Percentiles rank a stretch among this genome's conserved stretches.
phyloP scores from a whole-genome alignment of 495 filamentous ascomycete species.

The Tuber magnatum region DNA sequence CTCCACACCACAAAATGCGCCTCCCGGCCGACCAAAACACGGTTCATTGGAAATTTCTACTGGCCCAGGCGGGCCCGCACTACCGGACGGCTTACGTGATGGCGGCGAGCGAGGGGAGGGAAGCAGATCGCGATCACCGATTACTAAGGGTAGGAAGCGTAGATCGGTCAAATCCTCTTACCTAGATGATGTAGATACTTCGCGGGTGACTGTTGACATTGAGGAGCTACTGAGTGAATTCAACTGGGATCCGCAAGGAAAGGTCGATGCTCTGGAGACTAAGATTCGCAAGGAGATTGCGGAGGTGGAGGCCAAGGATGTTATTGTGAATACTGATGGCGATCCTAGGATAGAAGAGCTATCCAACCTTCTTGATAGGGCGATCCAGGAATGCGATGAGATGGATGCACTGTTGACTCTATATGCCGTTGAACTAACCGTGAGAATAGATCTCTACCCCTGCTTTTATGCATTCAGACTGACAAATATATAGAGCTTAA shows the following conservation, averaged over 20 bases:
- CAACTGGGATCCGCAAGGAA: slow-evolving; percentile 76
- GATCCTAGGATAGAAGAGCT: slow-evolving; percentile 80
- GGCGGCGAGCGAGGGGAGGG: slow-evolving; percentile 19
- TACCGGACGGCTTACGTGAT: slow-evolving; percentile 19
- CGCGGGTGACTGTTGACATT: slow-evolving; percentile 52
- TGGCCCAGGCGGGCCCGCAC: slow-evolving; percentile 10
- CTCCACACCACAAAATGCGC: slow-evolving; percentile 18
- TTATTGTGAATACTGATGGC: slow-evolving; percentile 80
- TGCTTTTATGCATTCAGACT: slow-evolving; percentile 36
- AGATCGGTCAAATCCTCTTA: slow-evolving; percentile 60
- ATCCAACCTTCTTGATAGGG: slow-evolving; percentile 73
- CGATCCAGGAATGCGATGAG: slow-evolving; percentile 90
- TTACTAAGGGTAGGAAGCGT: slow-evolving; percentile 52
- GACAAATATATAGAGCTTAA: slow-evolving; percentile 62
- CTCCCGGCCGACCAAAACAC: slow-evolving; percentile 24
- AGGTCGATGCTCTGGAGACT: slow-evolving; percentile 72
- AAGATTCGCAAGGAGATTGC: slow-evolving; percentile 82
- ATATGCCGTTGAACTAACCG: slow-evolving; percentile 87
- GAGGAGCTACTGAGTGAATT: slow-evolving; percentile 77
- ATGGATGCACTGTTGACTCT: slow-evolving; percentile 86
- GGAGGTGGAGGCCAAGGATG: slow-evolving; percentile 83
- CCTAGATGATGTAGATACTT: slow-evolving; percentile 38
- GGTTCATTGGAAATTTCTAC: slow-evolving; percentile 25
- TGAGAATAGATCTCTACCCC: slow-evolving; percentile 47
- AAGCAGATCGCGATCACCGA: slow-evolving; percentile 40